phyloP scores from a whole-genome alignment of 1,139 yeast genomes.

The Protomyces gravidus region DNA sequence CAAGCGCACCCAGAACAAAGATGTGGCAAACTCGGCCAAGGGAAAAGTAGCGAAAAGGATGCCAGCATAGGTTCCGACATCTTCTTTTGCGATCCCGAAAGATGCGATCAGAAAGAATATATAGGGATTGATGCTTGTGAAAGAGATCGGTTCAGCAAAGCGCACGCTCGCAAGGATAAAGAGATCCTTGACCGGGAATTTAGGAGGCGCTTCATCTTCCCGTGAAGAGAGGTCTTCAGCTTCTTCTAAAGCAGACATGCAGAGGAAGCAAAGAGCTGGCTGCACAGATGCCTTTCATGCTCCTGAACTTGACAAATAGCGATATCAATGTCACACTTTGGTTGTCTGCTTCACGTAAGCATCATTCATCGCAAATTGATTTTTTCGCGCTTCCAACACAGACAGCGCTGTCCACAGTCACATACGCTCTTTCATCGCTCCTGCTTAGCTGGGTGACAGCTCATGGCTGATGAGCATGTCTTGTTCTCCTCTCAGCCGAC shows the following conservation, averaged over 20 bases:
- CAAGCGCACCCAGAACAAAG: conserved; percentile 58
- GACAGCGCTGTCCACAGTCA: too few species aligned
- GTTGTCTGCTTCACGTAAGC: too few species aligned
- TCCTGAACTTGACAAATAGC: too few species aligned
- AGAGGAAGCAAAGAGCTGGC: too few species aligned
- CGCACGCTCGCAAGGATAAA: conserved; percentile 42
- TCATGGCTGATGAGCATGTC: neutral
- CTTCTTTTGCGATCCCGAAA: conserved; percentile 51
- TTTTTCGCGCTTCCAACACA: too few species aligned
- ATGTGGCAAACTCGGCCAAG: conserved; percentile 50
- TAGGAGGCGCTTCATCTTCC: neutral
- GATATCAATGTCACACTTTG: too few species aligned
- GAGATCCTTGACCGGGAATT: neutral
- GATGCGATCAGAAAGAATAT: conserved; percentile 61
- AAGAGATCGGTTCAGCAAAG: conserved; percentile 56
- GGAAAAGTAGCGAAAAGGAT: conserved; percentile 28
- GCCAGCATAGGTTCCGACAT: conserved; percentile 50
- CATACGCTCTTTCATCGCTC: too few species aligned
- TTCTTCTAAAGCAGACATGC: too few species aligned
- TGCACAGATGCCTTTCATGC: too few species aligned
- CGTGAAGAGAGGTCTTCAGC: too few species aligned
- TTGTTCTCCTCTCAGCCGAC: neutral
- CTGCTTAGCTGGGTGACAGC: too few species aligned
- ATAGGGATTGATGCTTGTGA: conserved; percentile 61
- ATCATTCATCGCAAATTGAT: too few species aligned